Evolutionary conservation across 805 yeast species (phyloP).

Genomic region (Myxozyma monticola): DNA sequence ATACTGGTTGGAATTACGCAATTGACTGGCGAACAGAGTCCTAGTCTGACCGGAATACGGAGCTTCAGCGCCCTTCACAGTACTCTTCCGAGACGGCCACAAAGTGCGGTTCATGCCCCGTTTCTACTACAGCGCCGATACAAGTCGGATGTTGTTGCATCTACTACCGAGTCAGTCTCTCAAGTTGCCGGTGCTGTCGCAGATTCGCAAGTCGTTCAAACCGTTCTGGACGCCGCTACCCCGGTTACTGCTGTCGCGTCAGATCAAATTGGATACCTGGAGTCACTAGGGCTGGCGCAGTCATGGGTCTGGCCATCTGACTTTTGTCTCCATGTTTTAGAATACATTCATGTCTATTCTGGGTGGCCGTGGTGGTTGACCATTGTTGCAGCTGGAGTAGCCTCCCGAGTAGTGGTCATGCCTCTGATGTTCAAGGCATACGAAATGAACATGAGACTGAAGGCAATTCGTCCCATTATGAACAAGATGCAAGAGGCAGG

Average conservation of each 20-base stretch:
- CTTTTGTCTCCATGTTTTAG: conserved; percentile 72
- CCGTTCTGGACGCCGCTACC: conserved; percentile 4
- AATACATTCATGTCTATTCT: conserved; percentile 74
- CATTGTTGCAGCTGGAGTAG: conserved; percentile 70
- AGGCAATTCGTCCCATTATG: conserved; percentile 74
- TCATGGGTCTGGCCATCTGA: conserved; percentile 88
- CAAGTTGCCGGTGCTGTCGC: background rate
- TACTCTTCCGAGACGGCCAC: background rate
- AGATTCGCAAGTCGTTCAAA: background rate
- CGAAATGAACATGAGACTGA: conserved; percentile 75
- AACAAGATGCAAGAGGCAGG: conserved; percentile 43
- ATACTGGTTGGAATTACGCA: too few relatives aligned
- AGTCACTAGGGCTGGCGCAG: conserved; percentile 83
- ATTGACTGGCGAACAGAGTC: too few relatives aligned
- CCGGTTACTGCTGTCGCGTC: conserved; percentile 4
- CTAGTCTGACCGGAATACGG: too few relatives aligned
- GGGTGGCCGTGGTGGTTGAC: conserved; percentile 99
- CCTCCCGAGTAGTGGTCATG: conserved; percentile 66
- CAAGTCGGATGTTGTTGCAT: conserved; percentile 1
- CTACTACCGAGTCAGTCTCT: background rate
- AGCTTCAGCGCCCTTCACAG: background rate
- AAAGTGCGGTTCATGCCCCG: background rate
- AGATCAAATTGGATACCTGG: conserved; percentile 79
- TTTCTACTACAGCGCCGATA: background rate
- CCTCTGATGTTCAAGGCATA: conserved; percentile 82